phyloP scores from a whole-genome alignment of 1,139 yeast species.

The Nematodospora anomalae region DNA sequence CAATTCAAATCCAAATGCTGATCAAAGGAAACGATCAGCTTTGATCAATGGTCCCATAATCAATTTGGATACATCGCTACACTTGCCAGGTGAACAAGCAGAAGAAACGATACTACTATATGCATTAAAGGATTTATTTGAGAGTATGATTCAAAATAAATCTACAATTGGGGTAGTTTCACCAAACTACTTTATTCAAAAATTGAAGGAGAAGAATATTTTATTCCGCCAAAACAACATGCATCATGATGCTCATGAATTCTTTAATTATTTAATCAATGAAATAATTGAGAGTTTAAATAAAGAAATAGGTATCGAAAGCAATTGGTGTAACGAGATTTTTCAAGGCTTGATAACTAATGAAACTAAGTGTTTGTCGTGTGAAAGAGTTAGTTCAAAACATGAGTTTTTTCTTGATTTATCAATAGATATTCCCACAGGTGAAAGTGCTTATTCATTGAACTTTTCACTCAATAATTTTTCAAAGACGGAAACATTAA shows the following conservation, averaged over 20 bases:
- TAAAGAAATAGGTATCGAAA: slow-evolving; percentile 29
- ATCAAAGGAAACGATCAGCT: slow-evolving; percentile 79
- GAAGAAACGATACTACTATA: slow-evolving; percentile 61
- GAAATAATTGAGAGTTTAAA: slow-evolving; percentile 74
- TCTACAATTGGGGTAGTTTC: slow-evolving; percentile 81
- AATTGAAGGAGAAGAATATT: slow-evolving; percentile 77
- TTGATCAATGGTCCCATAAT: slow-evolving; percentile 80
- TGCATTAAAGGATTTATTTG: slow-evolving; percentile 82
- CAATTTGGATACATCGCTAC: slow-evolving; percentile 69
- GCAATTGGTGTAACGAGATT: slow-evolving; percentile 63
- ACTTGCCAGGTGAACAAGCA: slow-evolving; percentile 40
- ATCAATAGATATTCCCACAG: slow-evolving; percentile 78
- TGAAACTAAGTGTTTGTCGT: slow-evolving; percentile 85
- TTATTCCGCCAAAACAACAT: slow-evolving; percentile 79
- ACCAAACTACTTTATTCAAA: slow-evolving; percentile 70
- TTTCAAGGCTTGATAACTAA: slow-evolving; percentile 87
- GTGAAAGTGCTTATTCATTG: slow-evolving; percentile 61
- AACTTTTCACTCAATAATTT: slow-evolving; percentile 77
- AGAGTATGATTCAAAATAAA: slow-evolving; percentile 72
- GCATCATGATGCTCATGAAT: slow-evolving; percentile 99
- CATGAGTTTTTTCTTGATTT: slow-evolving; percentile 87
- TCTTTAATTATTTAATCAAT: slow-evolving; percentile 81
- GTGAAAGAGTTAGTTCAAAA: slow-evolving; percentile 82
- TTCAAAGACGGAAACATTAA: slow-evolving; percentile 80
- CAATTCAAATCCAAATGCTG: slow-evolving; percentile 59